These are phyloP conservation scores for Larix sibirica DNA, from an alignment of 83 land plant genomes.

Conservation along the genomic window DNA sequence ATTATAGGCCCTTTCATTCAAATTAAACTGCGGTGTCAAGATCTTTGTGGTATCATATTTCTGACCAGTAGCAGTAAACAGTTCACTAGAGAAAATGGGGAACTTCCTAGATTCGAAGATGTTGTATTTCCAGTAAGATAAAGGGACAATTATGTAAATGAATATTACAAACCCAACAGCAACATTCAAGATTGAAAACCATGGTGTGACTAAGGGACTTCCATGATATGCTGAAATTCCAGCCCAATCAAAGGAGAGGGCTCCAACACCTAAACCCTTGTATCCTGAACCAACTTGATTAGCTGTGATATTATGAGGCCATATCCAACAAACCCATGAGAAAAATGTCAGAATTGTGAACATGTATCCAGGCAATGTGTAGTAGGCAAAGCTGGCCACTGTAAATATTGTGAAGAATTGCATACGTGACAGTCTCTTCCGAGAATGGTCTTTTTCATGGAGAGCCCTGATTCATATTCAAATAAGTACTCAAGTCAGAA, in stretches of 20 bases:
- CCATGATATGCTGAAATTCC: constrained; percentile 16
- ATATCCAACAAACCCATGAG: constrained; percentile 42
- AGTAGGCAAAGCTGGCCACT: constrained; percentile 35
- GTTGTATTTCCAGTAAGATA: constrained; percentile 48
- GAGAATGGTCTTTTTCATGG: constrained; percentile 47
- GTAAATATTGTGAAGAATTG: constrained; percentile 31
- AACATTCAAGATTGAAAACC: constrained; percentile 26
- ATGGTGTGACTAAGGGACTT: constrained; percentile 28
- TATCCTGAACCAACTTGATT: constrained; percentile 43
- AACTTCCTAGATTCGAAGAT: constrained; percentile 53
- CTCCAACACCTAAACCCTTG: constrained; percentile 27
- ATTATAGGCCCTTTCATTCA: constrained; percentile 31
- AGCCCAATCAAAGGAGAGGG: constrained; percentile 25
- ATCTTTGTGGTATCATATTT: constrained; percentile 31
- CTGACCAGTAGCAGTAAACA: constrained; percentile 35
- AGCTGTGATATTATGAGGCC: constrained; percentile 26
- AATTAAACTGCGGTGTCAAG: constrained; percentile 21
- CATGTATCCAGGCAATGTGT: constrained; percentile 33
- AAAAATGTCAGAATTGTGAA: constrained; percentile 26
- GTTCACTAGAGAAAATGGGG: constrained; percentile 58
- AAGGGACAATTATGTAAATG: constrained; percentile 25
- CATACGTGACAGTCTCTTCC: constrained; percentile 17
- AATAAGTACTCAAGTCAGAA: neutral
- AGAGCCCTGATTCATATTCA: constrained; percentile 53
- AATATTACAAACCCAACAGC: constrained; percentile 15